Evolutionary conservation across 1,284 basidiomycete genomes (phyloP).

Genomic region (Chondrostereum purpureum): DNA sequence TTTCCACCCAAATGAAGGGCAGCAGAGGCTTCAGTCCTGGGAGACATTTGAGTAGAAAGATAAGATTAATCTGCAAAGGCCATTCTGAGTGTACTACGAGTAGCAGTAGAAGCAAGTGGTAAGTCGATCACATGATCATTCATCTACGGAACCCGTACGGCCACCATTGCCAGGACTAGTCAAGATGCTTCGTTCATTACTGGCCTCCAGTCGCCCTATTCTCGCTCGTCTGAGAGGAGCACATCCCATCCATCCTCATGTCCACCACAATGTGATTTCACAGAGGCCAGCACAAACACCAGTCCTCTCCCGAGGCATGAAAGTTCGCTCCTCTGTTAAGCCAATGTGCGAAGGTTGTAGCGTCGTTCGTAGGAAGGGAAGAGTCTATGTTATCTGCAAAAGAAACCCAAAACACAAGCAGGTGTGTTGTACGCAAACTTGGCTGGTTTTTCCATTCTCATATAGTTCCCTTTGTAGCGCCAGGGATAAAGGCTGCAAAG

Average conservation of each 20-base stretch:
- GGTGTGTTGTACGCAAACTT: conserved; percentile 46
- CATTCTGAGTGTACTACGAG: too few relatives aligned
- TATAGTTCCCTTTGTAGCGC: conserved; percentile 11
- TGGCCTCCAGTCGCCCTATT: conserved; percentile 54
- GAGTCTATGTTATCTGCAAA: conserved; percentile 89
- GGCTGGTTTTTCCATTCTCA: conserved; percentile 1
- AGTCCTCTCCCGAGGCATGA: conserved; percentile 75
- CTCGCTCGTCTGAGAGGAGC: conserved; percentile 43
- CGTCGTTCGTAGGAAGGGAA: conserved; percentile 83
- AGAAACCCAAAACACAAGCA: conserved; percentile 98
- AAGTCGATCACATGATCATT: conserved; percentile 2
- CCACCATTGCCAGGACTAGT: too few relatives aligned
- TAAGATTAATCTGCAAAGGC: too few relatives aligned
- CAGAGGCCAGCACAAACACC: conserved; percentile 24
- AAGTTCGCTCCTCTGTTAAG: conserved; percentile 93
- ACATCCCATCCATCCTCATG: conserved; percentile 21
- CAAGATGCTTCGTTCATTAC: conserved; percentile 60
- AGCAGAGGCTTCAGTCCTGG: not conserved
- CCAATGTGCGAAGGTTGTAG: conserved; percentile 87
- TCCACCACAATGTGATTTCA: conserved; percentile 19
- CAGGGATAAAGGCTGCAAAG: conserved; percentile 55
- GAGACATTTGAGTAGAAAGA: not conserved
- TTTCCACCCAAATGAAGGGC: conserved; percentile 29
- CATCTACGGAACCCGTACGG: conserved; percentile 4
- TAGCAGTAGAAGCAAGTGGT: too few relatives aligned